Base-by-base conservation (phyloP, 2,329 filamentous ascomycete species). In the Hirsutella thompsonii region DNA sequence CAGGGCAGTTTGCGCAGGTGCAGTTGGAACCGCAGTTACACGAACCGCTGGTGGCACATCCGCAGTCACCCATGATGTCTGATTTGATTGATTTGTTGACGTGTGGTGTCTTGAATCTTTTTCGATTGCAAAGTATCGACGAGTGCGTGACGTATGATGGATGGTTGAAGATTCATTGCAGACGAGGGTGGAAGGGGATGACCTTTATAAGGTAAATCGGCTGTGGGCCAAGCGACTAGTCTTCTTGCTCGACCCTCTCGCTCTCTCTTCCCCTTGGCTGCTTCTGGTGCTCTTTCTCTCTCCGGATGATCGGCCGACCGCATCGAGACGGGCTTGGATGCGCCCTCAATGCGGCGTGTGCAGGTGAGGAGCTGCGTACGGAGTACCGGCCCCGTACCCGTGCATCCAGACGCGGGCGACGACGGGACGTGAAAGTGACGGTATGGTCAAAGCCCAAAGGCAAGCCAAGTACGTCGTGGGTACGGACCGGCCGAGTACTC, bases 1-100 rank as follows among this genome's bases (percentile, higher is more conserved):
- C 64, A 49, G 63, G 63, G 61, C 64, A 67, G 52, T 55, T 55
- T 37, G 53, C 47, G 49, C 64, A 67, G 47, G 62, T 58, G 62
- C 64, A 67, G 55, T 47, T 34, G 23, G 55, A 52, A 51, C 64
- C 64, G 54, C 64, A 67, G 52, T 53, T 51, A 53, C 64, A 67
- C 40, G 58, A 51, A 49, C 63, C 64, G 46, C 61, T 58, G 39
- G 56, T 49, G 49, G 60, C 50, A 47, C 64, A 67, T 52, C 62
- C 63, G 49, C 62, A 67, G 52, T 57, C 61, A 53, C 55, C 54
- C 64, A 67, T 67, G 49, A 45, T 65, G 54, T 55, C 45, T 36
- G 37, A n/a, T n/a, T n/a, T 38, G 9, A 18, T 6, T 32, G 30
- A n/a, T n/a, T 34, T n/a, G 14, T 3, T 16, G 13, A 9, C 2